Evolutionary conservation across 2,329 filamentous ascomycete species (phyloP).

Genomic region (Cladosporium colombiae): DNA sequence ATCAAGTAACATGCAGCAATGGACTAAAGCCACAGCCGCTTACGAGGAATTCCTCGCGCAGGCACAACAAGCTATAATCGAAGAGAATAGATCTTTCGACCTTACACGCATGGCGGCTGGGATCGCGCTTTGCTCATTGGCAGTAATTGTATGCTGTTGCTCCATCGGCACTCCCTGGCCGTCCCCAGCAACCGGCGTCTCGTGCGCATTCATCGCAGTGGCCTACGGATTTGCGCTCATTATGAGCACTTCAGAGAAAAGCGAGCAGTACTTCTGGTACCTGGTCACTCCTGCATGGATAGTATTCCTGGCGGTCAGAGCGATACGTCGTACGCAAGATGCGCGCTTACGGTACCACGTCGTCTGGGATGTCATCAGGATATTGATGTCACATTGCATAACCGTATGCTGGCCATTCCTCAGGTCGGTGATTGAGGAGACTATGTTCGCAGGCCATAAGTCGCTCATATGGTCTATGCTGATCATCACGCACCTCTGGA

Average conservation of each 20-base stretch:
- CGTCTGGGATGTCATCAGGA: neutral
- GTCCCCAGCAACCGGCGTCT: neutral
- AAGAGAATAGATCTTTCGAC: neutral
- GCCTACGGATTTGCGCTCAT: neutral
- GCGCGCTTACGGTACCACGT: neutral
- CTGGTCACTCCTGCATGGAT: neutral
- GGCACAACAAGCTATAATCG: neutral
- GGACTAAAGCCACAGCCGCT: neutral
- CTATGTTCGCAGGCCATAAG: neutral
- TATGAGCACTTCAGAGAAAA: neutral
- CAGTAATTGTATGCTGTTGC: neutral
- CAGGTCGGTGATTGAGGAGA: neutral
- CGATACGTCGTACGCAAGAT: neutral
- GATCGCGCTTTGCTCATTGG: neutral
- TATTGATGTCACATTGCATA: neutral
- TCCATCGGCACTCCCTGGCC: neutral
- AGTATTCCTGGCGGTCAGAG: neutral
- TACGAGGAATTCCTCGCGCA: neutral
- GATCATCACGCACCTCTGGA: neutral
- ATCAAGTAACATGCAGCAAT: neutral
- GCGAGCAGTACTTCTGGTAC: neutral
- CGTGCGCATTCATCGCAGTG: neutral
- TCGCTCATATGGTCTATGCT: neutral
- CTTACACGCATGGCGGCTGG: neutral
- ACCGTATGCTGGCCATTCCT: neutral